Evolutionary conservation across 495 filamentous ascomycete genomes (phyloP), one percentile per base, ranked within the genome.

Genomic region (Xylaria telfairii): DNA sequence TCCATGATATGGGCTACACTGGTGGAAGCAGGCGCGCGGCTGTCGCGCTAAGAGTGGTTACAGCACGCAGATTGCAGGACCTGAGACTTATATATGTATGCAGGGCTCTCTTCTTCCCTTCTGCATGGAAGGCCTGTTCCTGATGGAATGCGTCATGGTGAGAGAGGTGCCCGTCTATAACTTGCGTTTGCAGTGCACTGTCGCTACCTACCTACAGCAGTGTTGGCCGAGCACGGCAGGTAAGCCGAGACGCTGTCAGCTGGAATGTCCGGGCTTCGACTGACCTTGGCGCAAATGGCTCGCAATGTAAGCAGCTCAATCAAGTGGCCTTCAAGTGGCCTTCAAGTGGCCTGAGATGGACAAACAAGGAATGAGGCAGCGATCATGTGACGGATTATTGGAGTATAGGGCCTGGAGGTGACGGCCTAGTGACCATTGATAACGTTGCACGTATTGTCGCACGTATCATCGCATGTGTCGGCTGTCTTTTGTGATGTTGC

Each of bases 301-400:
- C 24, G 19, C 12, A 41, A 62, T 28, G 13, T 42, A 62, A 32
- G 59, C 42, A 62, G 59, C 59, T 42, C 12, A 17, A 41, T 62
- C 15, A 13, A 34, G 19, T 24, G n/a, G 32, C 44, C 37, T 41
- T n/a, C n/a, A n/a, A n/a, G n/a, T n/a, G n/a, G n/a, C n/a, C n/a
- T n/a, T n/a, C n/a, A n/a, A n/a, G n/a, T 24, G 21, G 34, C 46
- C 39, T 42, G 13, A 66, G 34, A 41, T 28, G 21, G 37, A 28
- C 37, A 62, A 42, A 42, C 8, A 15, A 28, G 59, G 44, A 39
- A 59, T 10, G 56, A 59, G 56, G 30, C 30, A 59, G 56, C n/a
- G 56, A 69, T 69, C 67, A 69, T 69, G 67, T 54, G 67, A 69
- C 59, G 3, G 19, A 21, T 24, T 63, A 17, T 54, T 63, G 67